Evolutionary conservation across 179 eudicot genomes (phyloP).

Genomic region (Corrigiola litoralis): DNA sequence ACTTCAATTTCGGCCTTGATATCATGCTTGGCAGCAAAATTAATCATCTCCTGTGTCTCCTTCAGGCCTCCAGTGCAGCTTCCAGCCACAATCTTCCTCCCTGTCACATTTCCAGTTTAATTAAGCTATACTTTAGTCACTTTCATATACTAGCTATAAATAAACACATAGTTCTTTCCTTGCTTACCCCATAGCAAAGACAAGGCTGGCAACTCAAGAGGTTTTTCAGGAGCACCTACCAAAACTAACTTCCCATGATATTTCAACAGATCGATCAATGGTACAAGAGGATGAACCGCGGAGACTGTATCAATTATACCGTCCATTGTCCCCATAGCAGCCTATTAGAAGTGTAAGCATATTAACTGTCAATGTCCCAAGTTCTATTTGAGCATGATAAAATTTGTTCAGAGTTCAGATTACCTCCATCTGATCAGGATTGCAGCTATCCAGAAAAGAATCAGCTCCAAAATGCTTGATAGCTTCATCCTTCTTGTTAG

Average conservation of each 20-base stretch:
- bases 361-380: neutral
- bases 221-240: constrained; percentile 30
- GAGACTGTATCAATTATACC: constrained; percentile 22
- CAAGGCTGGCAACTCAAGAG: constrained; percentile 21
- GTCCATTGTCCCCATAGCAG: constrained; percentile 20
- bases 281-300: constrained; percentile 19
- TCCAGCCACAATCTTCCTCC: constrained; percentile 23
- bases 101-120: neutral
- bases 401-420: neutral
- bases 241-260: constrained; percentile 26
- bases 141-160: too few species aligned
- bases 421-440: constrained; percentile 28
- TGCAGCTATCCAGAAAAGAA: constrained; percentile 22
- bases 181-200: constrained; percentile 26
- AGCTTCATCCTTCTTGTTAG: constrained; percentile 28
- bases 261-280: constrained; percentile 25
- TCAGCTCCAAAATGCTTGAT: constrained; percentile 22
- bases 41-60: constrained; percentile 27
- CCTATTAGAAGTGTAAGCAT: too few species aligned
- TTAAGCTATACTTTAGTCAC: too few species aligned
- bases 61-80: constrained; percentile 25
- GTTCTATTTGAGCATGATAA: neutral
- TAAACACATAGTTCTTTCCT: neutral
- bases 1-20: constrained; percentile 26
- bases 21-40: constrained; percentile 24